Base-by-base conservation (phyloP, 1,284 basidiomycete species). In the Schizopora paradoxa region DNA sequence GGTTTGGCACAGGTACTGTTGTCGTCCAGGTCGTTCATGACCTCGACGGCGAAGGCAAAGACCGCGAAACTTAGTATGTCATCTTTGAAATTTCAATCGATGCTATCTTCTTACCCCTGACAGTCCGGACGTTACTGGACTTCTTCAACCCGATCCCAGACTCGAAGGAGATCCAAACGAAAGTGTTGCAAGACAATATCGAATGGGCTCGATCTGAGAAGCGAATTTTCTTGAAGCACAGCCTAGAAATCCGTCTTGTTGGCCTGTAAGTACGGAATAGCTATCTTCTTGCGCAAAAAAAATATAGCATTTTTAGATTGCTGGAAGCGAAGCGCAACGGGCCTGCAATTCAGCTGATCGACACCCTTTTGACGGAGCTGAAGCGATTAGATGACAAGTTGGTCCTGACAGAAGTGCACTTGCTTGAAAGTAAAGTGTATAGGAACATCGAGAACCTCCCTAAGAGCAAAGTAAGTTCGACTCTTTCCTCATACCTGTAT, bases 321-420 rank as follows among this genome's bases (percentile, higher is more conserved):
- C 77, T 94, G 36, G 90, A 92, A 48, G 75, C 80, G 0, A 72
- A 77, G 37, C 79, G 87, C 57, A 91, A 83, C 69, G 84, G 87
- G 57, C 76, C 82, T 0, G 92, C 95, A 0, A 72, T 98, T 6
- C 61, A 77, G 0, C 77, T 93, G 48, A 94, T 97, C 53, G 91
- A 93, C 52, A 72, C 74, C 0, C 75, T 99, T 13, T 76, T 98
- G 22, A 86, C 84, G 6, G 95, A 98, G 64, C 77, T 99, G 36
- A 92, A 91, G 67, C 81, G 86, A 35, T 71, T 99, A 18, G 95
- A 99, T 63, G 95, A 98, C 72, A 99, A 98, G 74, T 89, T 96
- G 79, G 90, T 98, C 55, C 74, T 99, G 18, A 97, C 94, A 2
- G 95, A 99, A 63, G 94, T 98, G 0, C 93, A 96, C 59, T 74